Conservation (phyloP, 2,329 filamentous ascomycete species). For the Alternaria burnsii region DNA sequence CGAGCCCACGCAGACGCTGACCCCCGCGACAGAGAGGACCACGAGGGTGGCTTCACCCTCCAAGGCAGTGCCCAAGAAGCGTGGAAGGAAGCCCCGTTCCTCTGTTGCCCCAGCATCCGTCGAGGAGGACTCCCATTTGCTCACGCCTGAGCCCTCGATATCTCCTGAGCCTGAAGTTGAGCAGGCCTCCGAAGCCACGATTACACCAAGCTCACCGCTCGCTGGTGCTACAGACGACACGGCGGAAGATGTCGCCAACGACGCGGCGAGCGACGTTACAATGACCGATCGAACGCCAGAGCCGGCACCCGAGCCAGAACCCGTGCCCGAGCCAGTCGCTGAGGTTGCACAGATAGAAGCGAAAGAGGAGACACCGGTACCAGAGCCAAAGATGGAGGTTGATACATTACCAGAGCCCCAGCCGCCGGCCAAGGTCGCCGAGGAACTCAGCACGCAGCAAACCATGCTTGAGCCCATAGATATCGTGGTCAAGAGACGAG, state of each 20-base stretch:
- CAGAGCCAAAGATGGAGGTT: constrained; percentile 30
- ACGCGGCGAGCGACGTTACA: constrained; percentile 71
- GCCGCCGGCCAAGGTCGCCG: constrained; percentile 55
- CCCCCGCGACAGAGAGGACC: constrained; percentile 63
- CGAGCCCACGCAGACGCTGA: constrained; percentile 69
- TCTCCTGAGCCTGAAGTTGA: constrained; percentile 64
- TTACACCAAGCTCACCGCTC: constrained; percentile 62
- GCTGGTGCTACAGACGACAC: constrained; percentile 73
- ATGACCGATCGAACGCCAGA: constrained; percentile 65
- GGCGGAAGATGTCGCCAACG: constrained; percentile 41
- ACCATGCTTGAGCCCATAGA: constrained; percentile 88
- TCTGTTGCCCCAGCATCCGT: constrained; percentile 52
- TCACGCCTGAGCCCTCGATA: constrained; percentile 61
- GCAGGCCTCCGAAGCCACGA: constrained; percentile 48
- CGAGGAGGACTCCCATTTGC: constrained; percentile 51
- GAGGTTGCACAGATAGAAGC: constrained; percentile 77
- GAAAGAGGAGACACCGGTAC: constrained; percentile 61
- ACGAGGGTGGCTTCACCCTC: constrained; percentile 44
- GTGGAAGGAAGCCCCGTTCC: constrained; percentile 57
- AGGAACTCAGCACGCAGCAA: constrained; percentile 78
- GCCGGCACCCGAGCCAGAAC: constrained; percentile 31
- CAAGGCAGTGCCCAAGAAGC: constrained; percentile 65
- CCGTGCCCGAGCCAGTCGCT: constrained; percentile 58
- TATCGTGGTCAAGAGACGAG: constrained; percentile 87
- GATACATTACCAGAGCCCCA: constrained; percentile 53